Conservation (phyloP, 176 grass and related monocot genomes). For the Musa itinerans region DNA sequence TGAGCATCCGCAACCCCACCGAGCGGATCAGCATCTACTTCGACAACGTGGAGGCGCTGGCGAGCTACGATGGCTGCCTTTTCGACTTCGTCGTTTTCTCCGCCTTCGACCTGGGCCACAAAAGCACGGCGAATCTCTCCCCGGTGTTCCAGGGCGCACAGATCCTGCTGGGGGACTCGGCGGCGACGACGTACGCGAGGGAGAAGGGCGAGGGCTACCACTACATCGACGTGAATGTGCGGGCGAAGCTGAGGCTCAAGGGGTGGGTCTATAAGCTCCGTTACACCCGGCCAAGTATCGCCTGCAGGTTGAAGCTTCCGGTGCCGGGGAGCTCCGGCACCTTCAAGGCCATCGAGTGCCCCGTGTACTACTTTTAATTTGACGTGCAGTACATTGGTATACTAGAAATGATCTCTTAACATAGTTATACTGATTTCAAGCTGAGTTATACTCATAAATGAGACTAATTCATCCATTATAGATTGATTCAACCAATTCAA, state of each 20-base stretch:
- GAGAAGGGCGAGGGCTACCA: not conserved
- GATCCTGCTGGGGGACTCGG: too few species aligned
- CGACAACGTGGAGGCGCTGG: not conserved
- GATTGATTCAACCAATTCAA: too few species aligned
- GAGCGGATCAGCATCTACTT: not conserved
- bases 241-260: not conserved
- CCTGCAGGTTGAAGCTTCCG: not conserved
- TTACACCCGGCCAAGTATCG: not conserved
- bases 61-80: not conserved
- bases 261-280: not conserved
- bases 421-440: too few species aligned
- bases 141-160: not conserved
- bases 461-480: too few species aligned
- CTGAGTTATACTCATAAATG: too few species aligned
- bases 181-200: not conserved
- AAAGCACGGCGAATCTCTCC: not conserved
- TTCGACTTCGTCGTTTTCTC: not conserved
- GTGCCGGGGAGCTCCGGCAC: not conserved
- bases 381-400: not conserved
- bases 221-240: not conserved
- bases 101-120: conserved; percentile 1
- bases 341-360: not conserved
- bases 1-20: conserved; percentile 14
- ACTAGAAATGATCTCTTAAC: too few species aligned
- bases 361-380: not conserved